These are phyloP conservation scores for Colletotrichum trifolii DNA, from an alignment of 2,329 filamentous ascomycete genomes.

Conservation along the genomic window DNA sequence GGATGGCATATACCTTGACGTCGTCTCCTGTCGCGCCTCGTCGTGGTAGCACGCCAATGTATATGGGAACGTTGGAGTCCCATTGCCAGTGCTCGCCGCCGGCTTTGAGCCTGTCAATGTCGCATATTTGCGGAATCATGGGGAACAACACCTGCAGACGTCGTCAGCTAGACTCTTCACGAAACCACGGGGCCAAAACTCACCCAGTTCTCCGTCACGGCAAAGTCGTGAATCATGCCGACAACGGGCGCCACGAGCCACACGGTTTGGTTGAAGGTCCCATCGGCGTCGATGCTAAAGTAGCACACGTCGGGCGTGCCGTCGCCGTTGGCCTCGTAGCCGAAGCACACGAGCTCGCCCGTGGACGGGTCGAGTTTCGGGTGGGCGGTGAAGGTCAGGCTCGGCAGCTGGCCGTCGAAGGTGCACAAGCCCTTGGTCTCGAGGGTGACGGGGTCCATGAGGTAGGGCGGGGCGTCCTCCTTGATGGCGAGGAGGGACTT, in stretches of 20 bases:
- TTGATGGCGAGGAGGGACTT: constrained; percentile 60
- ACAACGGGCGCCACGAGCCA: constrained; percentile 50
- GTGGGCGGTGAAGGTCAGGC: constrained; percentile 54
- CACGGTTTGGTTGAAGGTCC: constrained; percentile 44
- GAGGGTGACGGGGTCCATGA: constrained; percentile 52
- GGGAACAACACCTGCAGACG: constrained; percentile 18
- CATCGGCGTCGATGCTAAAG: constrained; percentile 44
- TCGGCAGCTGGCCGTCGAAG: constrained; percentile 53
- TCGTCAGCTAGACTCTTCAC: neutral
- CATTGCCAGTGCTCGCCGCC: constrained; percentile 55
- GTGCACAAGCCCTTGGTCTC: constrained; percentile 54
- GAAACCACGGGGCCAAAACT: neutral
- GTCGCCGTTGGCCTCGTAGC: constrained; percentile 54
- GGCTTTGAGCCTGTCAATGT: constrained; percentile 42
- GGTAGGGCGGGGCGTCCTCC: constrained; percentile 57
- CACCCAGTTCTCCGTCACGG: constrained; percentile 54
- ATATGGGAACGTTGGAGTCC: constrained; percentile 38
- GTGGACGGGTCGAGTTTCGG: constrained; percentile 55
- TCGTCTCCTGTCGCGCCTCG: constrained; percentile 26
- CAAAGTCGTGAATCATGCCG: constrained; percentile 56
- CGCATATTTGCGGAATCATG: constrained; percentile 22
- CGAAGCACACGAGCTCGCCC: constrained; percentile 53
- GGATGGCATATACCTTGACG: neutral
- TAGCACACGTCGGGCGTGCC: constrained; percentile 52
- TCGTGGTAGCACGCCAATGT: constrained; percentile 24